Base-by-base conservation (phyloP, 331 rosid species). In the Acacia concinna region DNA sequence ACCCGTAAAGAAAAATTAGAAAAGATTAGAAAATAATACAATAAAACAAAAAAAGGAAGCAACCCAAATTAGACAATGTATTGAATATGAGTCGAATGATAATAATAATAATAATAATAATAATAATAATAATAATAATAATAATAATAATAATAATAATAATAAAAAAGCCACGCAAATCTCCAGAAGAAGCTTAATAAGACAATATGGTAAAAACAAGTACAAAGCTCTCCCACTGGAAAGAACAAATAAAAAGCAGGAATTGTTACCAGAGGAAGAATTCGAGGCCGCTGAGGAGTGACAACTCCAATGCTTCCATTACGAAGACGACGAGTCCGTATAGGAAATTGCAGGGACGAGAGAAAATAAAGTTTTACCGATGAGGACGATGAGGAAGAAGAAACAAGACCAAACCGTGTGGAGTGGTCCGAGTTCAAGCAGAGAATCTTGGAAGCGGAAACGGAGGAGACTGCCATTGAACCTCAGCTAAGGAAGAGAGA, bases 391-490 rank as follows among this genome's bases (percentile, higher is more conserved):
- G n/a, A 51, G 3, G 59, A 51, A 18, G 62, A 21, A 21, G 83
- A 75, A 21, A 71, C n/a, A 31, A 57, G 51, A 7, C 49, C 52
- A 6, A 83, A 35, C 38, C 75, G 84, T 37, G 43, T 32, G 59
- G 81, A 78, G 56, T 32, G 41, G 35, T 78, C 75, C 3, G 85
- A 77, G 74, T 59, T 63, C 68, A 87, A 77, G 27, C 71, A 73
- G 73, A 76, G 71, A 87, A 80, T 43, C 13, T 78, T 8, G 44
- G 87, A 82, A 5, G 88, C 75, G 11, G 91, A 78, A 25, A 87
- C 44, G 21, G 90, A 87, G 21, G 90, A 87, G 75, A 83, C 82
- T 82, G 94, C 91, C 94, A 90, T 90, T 2, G 40, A 44, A 28
- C 25, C 82, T 25, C 21, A 12, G 35, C 21, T 3, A 30, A 68